Conservation (phyloP, 805 yeast species). For the Monosporozyma solicola region DNA sequence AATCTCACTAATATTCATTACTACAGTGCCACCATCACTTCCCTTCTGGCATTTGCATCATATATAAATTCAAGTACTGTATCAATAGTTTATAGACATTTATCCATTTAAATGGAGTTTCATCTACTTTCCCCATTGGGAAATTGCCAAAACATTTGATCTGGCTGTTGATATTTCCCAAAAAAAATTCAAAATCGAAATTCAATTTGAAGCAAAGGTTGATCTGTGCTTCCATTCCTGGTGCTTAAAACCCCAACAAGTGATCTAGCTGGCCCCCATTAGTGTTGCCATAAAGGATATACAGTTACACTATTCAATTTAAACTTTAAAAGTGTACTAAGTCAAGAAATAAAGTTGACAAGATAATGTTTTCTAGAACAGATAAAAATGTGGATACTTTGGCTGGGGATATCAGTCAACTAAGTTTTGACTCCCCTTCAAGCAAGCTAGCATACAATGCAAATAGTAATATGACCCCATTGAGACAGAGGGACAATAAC, state of each 20-base stretch:
- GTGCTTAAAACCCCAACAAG: not conserved
- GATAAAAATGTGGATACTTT: slow-evolving; percentile 27
- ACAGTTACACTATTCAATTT: not conserved
- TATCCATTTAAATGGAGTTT: not conserved
- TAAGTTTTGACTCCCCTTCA: slow-evolving; percentile 22
- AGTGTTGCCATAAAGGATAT: not conserved
- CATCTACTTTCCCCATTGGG: not conserved
- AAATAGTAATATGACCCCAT: slow-evolving; percentile 12
- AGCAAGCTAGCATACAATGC: not conserved
- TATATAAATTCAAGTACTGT: not conserved
- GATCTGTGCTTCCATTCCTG: not conserved
- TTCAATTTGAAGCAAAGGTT: not conserved
- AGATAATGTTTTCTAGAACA: slow-evolving; percentile 19
- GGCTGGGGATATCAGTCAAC: slow-evolving; percentile 29
- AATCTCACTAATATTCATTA: not conserved
- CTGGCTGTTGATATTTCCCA: not conserved
- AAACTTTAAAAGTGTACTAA: not conserved
- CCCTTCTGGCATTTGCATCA: not conserved
- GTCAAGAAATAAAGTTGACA: not conserved
- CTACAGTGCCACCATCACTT: not conserved
- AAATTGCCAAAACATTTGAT: not conserved
- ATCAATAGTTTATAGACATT: not conserved
- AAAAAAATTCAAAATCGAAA: not conserved
- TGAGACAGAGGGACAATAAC: slow-evolving; percentile 10
- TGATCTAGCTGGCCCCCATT: not conserved